Percentiles rank a stretch among this genome's conserved stretches.
phyloP scores from a whole-genome alignment of 805 yeast genomes.

The Kockiozyma suomiensis region DNA sequence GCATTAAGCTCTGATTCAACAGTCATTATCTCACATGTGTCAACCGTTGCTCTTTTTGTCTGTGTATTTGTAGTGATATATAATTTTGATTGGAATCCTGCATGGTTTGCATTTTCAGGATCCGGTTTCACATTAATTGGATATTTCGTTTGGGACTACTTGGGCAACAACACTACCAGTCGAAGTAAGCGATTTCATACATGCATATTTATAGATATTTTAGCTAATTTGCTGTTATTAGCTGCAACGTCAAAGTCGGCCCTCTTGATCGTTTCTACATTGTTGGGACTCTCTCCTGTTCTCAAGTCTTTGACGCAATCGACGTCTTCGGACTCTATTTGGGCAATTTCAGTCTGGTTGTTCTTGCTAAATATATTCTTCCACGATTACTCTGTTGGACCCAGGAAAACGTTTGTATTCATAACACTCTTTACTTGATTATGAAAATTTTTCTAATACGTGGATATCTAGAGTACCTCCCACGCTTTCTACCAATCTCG shows the following conservation, averaged over 20 bases:
- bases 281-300: constrained; percentile 84
- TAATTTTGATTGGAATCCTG: constrained; percentile 39
- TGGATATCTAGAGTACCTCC: constrained; percentile 41
- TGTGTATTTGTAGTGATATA: constrained; percentile 65
- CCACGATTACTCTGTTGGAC: constrained; percentile 65
- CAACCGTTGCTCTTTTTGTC: constrained; percentile 63
- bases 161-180: constrained; percentile 15
- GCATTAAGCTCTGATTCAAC: constrained; percentile 73
- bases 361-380: constrained; percentile 66
- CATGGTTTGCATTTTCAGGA: constrained; percentile 38
- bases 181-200: constrained; percentile 3
- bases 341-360: constrained; percentile 87
- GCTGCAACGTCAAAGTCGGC: constrained; percentile 56
- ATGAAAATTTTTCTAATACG: not conserved
- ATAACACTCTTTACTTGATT: no score
- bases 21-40: constrained; percentile 65
- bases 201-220: not conserved
- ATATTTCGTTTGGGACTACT: constrained; percentile 36
- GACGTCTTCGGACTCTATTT: constrained; percentile 89
- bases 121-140: constrained; percentile 40
- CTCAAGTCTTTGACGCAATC: constrained; percentile 84
- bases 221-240: not conserved
- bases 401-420: constrained; percentile 15
- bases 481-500: constrained; percentile 75
- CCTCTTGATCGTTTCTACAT: constrained; percentile 64